Evolutionary conservation across 805 yeast genomes (phyloP).

Genomic region (Myxozyma monticola): DNA sequence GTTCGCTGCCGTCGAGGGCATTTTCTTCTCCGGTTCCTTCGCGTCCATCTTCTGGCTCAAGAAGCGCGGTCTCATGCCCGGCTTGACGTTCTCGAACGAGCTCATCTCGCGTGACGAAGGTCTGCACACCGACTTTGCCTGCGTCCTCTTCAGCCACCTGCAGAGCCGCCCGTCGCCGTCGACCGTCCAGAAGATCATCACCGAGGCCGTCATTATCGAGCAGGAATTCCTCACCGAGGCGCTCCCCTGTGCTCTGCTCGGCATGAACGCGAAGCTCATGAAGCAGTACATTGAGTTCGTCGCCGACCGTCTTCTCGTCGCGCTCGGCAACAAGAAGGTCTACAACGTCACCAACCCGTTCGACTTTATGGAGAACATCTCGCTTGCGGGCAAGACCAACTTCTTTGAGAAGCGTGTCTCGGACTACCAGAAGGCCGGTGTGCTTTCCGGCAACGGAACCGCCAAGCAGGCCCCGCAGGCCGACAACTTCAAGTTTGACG

Average conservation of each 20-base stretch:
- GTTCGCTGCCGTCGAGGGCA: conserved; percentile 98
- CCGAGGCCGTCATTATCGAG: conserved; percentile 94
- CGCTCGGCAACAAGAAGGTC: conserved; percentile 86
- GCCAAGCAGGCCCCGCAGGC: conserved; percentile 35
- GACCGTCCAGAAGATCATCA: conserved; percentile 80
- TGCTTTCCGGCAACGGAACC: conserved; percentile 69
- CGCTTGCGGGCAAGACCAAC: conserved; percentile 97
- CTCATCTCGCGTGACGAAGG: conserved; percentile 98
- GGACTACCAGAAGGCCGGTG: conserved; percentile 99
- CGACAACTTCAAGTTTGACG: conserved; percentile 77
- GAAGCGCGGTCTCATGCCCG: conserved; percentile 99
- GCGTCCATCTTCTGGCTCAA: conserved; percentile 99
- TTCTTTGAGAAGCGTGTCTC: conserved; percentile 98
- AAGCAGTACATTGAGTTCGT: conserved; percentile 97
- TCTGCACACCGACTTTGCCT: conserved; percentile 97
- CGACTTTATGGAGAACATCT: conserved; percentile 98
- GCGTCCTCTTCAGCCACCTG: conserved; percentile 89
- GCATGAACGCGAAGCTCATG: conserved; percentile 93
- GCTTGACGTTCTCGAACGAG: conserved; percentile 96
- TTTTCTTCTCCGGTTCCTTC: conserved; percentile 96
- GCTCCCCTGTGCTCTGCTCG: conserved; percentile 85
- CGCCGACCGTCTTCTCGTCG: conserved; percentile 90
- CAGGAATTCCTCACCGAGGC: conserved; percentile 94
- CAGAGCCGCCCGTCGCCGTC: conserved; percentile 80
- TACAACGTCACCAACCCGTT: conserved; percentile 91